Evolutionary conservation across 2,329 filamentous ascomycete species (phyloP).

Genomic region (Alternaria sp.): DNA sequence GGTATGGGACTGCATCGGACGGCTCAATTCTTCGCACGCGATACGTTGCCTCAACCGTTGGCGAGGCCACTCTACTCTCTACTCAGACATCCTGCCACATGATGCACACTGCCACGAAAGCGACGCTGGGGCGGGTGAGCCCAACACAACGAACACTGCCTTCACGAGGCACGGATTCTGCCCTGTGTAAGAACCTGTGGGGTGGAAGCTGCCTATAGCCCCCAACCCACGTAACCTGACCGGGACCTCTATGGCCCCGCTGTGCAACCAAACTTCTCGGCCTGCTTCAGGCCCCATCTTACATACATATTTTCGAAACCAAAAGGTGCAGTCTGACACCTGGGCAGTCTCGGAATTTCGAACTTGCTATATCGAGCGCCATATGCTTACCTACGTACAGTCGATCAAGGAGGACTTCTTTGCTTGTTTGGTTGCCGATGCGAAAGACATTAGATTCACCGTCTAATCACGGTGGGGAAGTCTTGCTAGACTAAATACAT

Average conservation of each 20-base stretch:
- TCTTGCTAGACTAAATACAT: background rate
- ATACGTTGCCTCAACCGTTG: background rate
- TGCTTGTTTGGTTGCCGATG: background rate
- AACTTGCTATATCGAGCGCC: background rate
- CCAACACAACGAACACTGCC: background rate
- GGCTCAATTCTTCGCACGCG: background rate
- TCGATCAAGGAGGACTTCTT: background rate
- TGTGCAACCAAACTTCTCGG: background rate
- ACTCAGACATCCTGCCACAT: background rate
- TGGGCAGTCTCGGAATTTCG: background rate
- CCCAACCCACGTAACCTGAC: background rate
- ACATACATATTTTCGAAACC: background rate
- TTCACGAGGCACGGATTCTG: background rate
- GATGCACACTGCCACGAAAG: background rate
- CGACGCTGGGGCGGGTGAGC: background rate
- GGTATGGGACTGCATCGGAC: background rate
- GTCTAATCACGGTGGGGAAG: background rate
- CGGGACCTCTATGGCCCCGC: background rate
- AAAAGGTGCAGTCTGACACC: background rate
- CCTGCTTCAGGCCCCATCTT: background rate
- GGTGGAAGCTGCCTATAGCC: background rate
- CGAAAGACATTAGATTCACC: background rate
- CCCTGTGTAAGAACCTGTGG: background rate
- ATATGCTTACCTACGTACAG: background rate
- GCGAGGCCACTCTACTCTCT: background rate